Base-by-base conservation (phyloP, 1,139 yeast genomes). In the Pichia terricola region DNA sequence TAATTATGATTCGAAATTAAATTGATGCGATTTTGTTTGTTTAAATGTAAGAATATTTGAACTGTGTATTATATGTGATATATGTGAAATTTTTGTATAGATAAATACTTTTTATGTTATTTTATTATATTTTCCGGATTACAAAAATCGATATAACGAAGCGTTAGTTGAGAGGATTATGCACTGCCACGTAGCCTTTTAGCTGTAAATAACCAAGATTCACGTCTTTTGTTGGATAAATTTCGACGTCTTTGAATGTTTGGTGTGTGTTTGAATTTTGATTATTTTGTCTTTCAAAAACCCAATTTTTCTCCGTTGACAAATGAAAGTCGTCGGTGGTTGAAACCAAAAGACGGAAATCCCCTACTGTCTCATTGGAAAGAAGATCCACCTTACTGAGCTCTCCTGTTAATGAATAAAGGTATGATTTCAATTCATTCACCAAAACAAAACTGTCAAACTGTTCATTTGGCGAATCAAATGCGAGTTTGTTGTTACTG, bases 371-470 rank as follows among this genome's bases (percentile, higher is more conserved):
- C 32, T 40, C 41, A 1, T 44, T 40, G 6, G 53, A 40, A 30
- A 9, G 10, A 5, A 26, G 25, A 7, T n/a, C 2, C 9, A 36
- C 6, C 8, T 9, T 10, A 22, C 40, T 26, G 8, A 39, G 10
- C 5, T 55, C 54, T 26, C 49, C 50, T 5, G 56, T 48, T 33
- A 59, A 43, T 2, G 61, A 56, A 34, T 44, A 50, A 10, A 59
- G 37, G 6, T 54, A 45, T 26, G 55, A 47, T 43, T 55, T 58
- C 28, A 57, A 41, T 39, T 57, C 58, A 5, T 58, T 54, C 26
- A 59, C 40, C 6, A 52, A 26, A 5, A 37, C 31, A 33, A 46
- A 46, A 3, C 43, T 8, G n/a, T 42, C 37, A 11, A 46, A 46
- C 6, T 38, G 3, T 3, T 27, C 25, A n/a, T 34, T 16, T 16